Percentiles rank a stretch among this genome's conserved stretches.
These are phyloP conservation scores for Tricholoma saponaceum DNA, from an alignment of 768 basidiomycete genomes.

Conservation along the genomic window DNA sequence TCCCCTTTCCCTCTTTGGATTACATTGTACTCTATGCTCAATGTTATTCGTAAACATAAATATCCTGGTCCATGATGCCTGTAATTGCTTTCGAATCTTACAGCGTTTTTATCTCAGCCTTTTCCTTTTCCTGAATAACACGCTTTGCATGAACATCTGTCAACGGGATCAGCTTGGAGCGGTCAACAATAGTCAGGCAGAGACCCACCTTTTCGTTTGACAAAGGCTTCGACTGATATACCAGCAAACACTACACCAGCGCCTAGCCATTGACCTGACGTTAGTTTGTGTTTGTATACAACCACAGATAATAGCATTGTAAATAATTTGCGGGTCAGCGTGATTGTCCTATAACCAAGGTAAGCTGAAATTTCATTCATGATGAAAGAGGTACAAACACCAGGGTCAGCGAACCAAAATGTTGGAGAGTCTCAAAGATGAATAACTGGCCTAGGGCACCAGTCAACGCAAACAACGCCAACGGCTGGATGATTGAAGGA, in stretches of 20 bases:
- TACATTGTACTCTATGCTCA: neutral
- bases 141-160: conserved; percentile 78
- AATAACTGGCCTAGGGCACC: conserved; percentile 96
- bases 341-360: conserved; percentile 67
- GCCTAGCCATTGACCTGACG: conserved; percentile 89
- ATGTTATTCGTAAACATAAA: neutral
- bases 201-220: conserved; percentile 77
- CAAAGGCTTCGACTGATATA: conserved; percentile 88
- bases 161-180: conserved; percentile 1
- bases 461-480: conserved; percentile 82
- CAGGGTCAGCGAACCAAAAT: conserved; percentile 86
- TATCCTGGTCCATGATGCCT: neutral
- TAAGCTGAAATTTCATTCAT: conserved; percentile 1
- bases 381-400: conserved; percentile 45
- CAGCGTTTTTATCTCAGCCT: conserved; percentile 74
- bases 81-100: conserved; percentile 29
- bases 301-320: conserved; percentile 96
- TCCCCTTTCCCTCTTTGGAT: neutral
- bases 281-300: conserved; percentile 85
- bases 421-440: conserved; percentile 93
- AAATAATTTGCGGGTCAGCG: conserved; percentile 93
- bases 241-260: conserved; percentile 91
- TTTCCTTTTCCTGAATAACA: conserved; percentile 79
- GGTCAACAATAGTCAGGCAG: conserved; percentile 11
- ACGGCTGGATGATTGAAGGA: conserved; percentile 66